A percentile compares a stretch with the other conserved stretches of the same genome.
These are phyloP conservation scores for Rhizophagus clarus DNA, from an alignment of 192 early-diverging fungal species.

Conservation along the genomic window DNA sequence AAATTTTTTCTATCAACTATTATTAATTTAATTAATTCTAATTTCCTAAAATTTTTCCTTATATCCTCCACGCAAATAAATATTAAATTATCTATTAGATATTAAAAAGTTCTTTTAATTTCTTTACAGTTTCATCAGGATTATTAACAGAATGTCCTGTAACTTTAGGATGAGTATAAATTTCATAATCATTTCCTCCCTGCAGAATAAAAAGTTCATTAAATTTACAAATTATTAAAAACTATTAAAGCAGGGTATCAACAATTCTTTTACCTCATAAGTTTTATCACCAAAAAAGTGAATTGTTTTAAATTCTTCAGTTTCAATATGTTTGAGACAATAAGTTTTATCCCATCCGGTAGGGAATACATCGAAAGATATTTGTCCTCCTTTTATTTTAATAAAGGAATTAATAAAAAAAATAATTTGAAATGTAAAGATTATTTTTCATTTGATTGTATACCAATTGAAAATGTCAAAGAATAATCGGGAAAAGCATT, in stretches of 20 bases:
- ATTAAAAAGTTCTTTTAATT: constrained; percentile 78
- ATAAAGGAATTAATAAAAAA: neutral
- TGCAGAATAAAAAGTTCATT: constrained; percentile 22
- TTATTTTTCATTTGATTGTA: constrained; percentile 5
- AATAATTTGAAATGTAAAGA: neutral
- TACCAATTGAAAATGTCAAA: constrained; percentile 94
- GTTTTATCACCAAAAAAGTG: constrained; percentile 99
- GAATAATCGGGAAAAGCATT: constrained; percentile 81
- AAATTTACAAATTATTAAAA: neutral
- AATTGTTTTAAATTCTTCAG: constrained; percentile 85
- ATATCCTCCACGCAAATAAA: too few relatives aligned
- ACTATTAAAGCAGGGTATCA: neutral
- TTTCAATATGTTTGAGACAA: constrained; percentile 87
- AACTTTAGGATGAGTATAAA: constrained; percentile 78
- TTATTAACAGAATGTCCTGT: constrained; percentile 85
- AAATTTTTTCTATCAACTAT: too few relatives aligned
- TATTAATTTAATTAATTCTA: too few relatives aligned
- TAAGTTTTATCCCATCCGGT: constrained; percentile 99
- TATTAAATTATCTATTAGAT: neutral
- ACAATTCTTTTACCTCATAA: constrained; percentile 55
- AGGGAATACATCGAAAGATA: constrained; percentile 99
- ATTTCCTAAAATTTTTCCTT: too few relatives aligned
- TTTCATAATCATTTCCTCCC: constrained; percentile 99
- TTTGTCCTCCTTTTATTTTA: constrained; percentile 75
- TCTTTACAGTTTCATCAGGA: constrained; percentile 82